A percentile compares a stretch with the other conserved stretches of the same genome.
Conservation (phyloP, 2,329 filamentous ascomycete genomes). For the Trichoderma hamatum region DNA sequence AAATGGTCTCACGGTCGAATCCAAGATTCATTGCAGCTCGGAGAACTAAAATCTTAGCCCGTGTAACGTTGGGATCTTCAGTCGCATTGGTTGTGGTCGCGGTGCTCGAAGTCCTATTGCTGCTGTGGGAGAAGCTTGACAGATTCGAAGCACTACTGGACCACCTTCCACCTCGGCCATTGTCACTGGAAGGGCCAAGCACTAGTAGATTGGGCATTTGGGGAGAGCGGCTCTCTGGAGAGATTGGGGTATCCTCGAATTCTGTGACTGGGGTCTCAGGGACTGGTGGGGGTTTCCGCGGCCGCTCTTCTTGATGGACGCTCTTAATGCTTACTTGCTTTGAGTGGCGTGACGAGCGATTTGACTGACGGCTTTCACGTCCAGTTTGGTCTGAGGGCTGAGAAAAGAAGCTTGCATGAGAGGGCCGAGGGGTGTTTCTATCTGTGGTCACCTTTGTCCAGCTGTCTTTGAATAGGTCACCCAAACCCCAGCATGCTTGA, state of each 20-base stretch:
- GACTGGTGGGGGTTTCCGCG: slow-evolving; percentile 53
- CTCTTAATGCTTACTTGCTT: slow-evolving; percentile 59
- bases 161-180: slow-evolving; percentile 70
- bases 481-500: slow-evolving; percentile 92
- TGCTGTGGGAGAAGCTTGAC: slow-evolving; percentile 76
- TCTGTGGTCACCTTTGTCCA: slow-evolving; percentile 90
- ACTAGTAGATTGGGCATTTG: slow-evolving; percentile 87
- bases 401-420: slow-evolving; percentile 71
- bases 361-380: slow-evolving; percentile 54
- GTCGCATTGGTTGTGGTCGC: slow-evolving; percentile 68
- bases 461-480: slow-evolving; percentile 88
- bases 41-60: slow-evolving; percentile 77
- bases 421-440: slow-evolving; percentile 79
- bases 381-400: slow-evolving; percentile 54
- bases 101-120: slow-evolving; percentile 67
- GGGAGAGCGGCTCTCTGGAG: slow-evolving; percentile 74
- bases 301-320: slow-evolving; percentile 49
- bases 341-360: slow-evolving; percentile 54
- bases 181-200: slow-evolving; percentile 68
- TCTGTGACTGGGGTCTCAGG: slow-evolving; percentile 95
- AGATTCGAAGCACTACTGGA: slow-evolving; percentile 79
- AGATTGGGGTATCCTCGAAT: slow-evolving; percentile 87
- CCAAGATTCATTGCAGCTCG: slow-evolving; percentile 86
- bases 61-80: slow-evolving; percentile 76
- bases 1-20: slow-evolving; percentile 64